Evolutionary conservation across 2,329 filamentous ascomycete genomes (phyloP), one percentile per base, ranked within the genome.

Genomic region (Aspergillus aculeatus): DNA sequence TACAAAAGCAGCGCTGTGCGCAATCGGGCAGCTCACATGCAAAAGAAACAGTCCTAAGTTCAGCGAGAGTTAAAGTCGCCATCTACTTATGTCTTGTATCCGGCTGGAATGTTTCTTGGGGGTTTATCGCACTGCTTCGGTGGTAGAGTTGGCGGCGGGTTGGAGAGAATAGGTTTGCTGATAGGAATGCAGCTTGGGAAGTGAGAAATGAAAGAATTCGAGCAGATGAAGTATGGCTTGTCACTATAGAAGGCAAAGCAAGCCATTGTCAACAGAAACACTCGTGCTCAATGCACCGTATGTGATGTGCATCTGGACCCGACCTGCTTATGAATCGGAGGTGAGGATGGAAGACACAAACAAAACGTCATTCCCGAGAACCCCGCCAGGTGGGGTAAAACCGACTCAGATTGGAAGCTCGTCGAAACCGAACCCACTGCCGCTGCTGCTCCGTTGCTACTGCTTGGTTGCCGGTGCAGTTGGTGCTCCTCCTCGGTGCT

Each of bases 321-420:
- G 19, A 21, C 2, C 29, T 64, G 64, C 64, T 66, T 65, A 66
- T 62, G 61, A 66, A 66, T 65, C 58, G 57, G 51, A 23, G 41
- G 56, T 56, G 50, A 49, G 56, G 48, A 56, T 49, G 54, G 49
- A 48, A 50, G 50, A 58, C 60, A 55, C 58, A 59, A 55, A 54
- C 58, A 59, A 58, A 62, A 68, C 67, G 66, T 69, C 67, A 69
- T 69, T 62, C 67, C 38, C 64, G 62, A 63, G 47, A 38, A 58
- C 60, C 60, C 65, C 64, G 61, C 60, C 58, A 52, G 59, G 64
- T 67, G 64, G 62, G 63, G 55, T 47, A 50, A 47, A 50, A 12
- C 48, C 41, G 54, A 52, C 41, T 52, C 48, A 54, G 19, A 60
- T 54, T 62, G 58, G 60, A 62, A 60, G 48, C 60, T 47, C 55